phyloP scores from a whole-genome alignment of 2,329 filamentous ascomycete genomes.

The Talaromyces verruculosus region DNA sequence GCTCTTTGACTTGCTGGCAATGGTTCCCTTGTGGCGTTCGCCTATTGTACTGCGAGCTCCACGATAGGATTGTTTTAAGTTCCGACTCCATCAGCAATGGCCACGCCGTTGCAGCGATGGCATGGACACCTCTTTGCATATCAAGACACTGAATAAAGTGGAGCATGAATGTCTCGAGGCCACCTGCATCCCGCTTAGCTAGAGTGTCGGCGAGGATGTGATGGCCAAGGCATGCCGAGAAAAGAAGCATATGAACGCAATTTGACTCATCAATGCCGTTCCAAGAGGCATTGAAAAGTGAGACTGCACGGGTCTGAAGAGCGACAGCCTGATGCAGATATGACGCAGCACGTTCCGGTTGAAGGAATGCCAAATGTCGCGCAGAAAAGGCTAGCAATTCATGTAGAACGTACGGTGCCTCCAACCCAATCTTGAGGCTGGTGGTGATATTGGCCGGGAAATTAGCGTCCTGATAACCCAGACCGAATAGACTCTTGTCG shows the following conservation, averaged over 20 bases:
- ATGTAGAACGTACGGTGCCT: conserved; percentile 15
- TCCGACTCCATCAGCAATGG: conserved; percentile 16
- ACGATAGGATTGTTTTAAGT: conserved; percentile 7
- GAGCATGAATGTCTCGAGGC: background rate
- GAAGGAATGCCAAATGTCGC: conserved; percentile 13
- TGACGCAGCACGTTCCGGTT: background rate
- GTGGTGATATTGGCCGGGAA: background rate
- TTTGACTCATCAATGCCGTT: conserved; percentile 15
- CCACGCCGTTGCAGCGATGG: conserved; percentile 17
- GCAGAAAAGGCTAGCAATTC: conserved; percentile 16
- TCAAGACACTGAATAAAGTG: conserved; percentile 15
- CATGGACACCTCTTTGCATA: conserved; percentile 17
- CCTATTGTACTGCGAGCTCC: conserved; percentile 5
- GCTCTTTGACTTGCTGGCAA: conserved; percentile 12
- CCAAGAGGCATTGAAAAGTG: conserved; percentile 16
- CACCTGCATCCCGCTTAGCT: conserved; percentile 9
- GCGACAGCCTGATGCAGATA: conserved; percentile 14
- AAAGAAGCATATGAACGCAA: conserved; percentile 14
- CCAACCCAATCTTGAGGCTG: background rate
- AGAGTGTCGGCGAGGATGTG: conserved; percentile 17
- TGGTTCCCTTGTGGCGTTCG: conserved; percentile 13
- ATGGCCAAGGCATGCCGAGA: conserved; percentile 15
- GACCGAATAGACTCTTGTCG: conserved; percentile 1
- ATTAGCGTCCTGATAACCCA: background rate
- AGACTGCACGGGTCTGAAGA: conserved; percentile 17